Evolutionary conservation across 78 protist genomes (phyloP).

Genomic region (Monocercomonoides exilis): DNA sequence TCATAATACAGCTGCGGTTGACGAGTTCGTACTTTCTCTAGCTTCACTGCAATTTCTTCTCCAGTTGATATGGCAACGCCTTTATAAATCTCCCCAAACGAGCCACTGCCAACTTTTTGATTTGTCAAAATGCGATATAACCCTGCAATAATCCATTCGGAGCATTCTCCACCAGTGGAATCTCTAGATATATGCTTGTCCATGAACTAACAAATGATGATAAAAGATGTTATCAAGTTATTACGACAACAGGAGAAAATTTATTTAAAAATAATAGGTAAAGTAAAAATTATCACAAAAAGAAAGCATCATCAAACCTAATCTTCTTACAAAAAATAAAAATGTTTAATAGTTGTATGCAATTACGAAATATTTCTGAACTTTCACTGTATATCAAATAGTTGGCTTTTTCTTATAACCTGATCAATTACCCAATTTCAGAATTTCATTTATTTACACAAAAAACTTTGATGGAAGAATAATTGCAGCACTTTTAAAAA

Average conservation of each 20-base stretch:
- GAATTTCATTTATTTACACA: not conserved
- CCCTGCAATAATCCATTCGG: not conserved
- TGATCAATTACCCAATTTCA: not conserved
- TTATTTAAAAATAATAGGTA: not conserved
- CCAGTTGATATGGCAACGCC: slow-evolving; percentile 51
- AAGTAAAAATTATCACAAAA: no score
- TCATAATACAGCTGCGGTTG: slow-evolving; percentile 19
- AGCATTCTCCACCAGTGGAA: not conserved
- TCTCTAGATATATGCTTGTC: not conserved
- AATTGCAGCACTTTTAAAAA: no score
- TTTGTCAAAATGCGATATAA: not conserved
- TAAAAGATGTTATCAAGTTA: not conserved
- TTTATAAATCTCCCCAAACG: no score
- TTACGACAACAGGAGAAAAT: not conserved
- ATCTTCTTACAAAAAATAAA: no score
- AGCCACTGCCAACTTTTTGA: slow-evolving; percentile 70
- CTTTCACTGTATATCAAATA: no score
- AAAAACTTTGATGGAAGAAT: no score
- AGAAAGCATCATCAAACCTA: no score
- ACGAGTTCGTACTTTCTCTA: slow-evolving; percentile 26
- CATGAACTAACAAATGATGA: not conserved
- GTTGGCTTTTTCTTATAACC: no score
- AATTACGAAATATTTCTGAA: no score
- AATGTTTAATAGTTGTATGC: no score
- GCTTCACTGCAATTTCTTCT: slow-evolving; percentile 77